Evolutionary conservation across 345 rosid genomes (phyloP).

Genomic region (Salix arbutifolia): DNA sequence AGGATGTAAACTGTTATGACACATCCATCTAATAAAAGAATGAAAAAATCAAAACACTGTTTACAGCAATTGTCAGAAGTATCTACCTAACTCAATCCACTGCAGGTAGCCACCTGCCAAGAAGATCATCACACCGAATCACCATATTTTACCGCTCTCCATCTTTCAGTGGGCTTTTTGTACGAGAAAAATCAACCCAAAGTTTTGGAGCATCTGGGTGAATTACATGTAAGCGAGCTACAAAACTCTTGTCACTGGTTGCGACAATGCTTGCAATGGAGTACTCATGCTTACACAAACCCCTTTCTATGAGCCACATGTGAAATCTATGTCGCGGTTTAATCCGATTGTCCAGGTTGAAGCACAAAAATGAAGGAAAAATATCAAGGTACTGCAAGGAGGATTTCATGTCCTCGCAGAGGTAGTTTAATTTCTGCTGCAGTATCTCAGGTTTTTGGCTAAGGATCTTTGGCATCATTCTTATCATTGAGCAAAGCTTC

Average conservation of each 20-base stretch:
- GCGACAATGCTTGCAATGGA: slow-evolving; percentile 64
- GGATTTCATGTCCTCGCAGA: slow-evolving; percentile 39
- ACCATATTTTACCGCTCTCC: not conserved
- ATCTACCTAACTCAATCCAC: not conserved
- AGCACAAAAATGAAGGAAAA: slow-evolving; percentile 59
- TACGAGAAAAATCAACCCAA: slow-evolving; percentile 45
- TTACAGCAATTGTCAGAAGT: not conserved
- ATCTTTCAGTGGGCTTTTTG: slow-evolving; percentile 18
- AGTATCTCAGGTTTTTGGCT: slow-evolving; percentile 52
- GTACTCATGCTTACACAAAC: slow-evolving; percentile 38
- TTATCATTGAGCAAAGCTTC: slow-evolving; percentile 43
- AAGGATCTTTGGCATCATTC: slow-evolving; percentile 46
- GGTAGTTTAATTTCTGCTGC: slow-evolving; percentile 45
- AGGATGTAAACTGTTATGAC: not conserved
- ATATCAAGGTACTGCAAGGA: slow-evolving; percentile 40
- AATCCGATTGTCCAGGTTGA: slow-evolving; percentile 59
- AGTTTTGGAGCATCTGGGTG: slow-evolving; percentile 63
- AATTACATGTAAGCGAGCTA: slow-evolving; percentile 47
- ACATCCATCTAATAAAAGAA: not conserved
- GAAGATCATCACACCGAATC: not conserved
- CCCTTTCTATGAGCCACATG: slow-evolving; percentile 48
- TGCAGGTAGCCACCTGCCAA: not conserved
- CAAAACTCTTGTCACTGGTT: slow-evolving; percentile 52
- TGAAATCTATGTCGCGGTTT: slow-evolving; percentile 53
- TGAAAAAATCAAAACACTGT: not conserved